Evolutionary conservation across 2,329 filamentous ascomycete genomes (phyloP), one percentile per base, ranked within the genome.

Genomic region (Phyllosticta citribraziliensis): DNA sequence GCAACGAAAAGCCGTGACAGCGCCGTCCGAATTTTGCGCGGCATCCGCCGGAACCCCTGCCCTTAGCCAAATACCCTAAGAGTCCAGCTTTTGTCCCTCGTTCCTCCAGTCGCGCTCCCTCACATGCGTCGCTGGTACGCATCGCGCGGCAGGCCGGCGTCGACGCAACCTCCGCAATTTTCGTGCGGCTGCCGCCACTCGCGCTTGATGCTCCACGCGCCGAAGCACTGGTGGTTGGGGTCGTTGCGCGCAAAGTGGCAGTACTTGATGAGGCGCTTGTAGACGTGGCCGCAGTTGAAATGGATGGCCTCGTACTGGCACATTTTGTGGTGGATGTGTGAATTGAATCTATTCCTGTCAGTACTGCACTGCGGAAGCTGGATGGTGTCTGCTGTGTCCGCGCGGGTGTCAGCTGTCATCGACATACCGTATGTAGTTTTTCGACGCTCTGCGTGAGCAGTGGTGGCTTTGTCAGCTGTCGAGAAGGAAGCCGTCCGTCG

Each of bases 231-330:
- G 70, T 91, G 87, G 64, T 82, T 79, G 0, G 83, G 83, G 66
- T 90, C 85, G 69, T 88, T 89, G 62, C 88, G 85, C 5, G 88
- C 87, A 66, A 84, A 85, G 73, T 91, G 88, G 72, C 88, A 92
- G 72, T 89, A 82, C 24, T 83, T 84, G 68, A 86, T 84, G 30
- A 88, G 76, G 20, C 84, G 81, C 25, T 80, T 73, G 17, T 77
- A 75, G 5, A 78, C 79, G 74, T 90, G 87, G 30, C 78, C 78
- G 75, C 88, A 92, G 22, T 68, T 67, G 70, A 87, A 91, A 63
- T 83, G 72, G 66, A 88, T 87, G 64, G 86, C 83, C 70, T 91
- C 87, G 72, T 78, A 90, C 69, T 87, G 83, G 67, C 86, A 89
- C 87, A 89, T 89, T 55, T 6, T 55, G 14, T 22, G 52, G 27